Evolutionary conservation across 1,284 basidiomycete species (phyloP).

Genomic region (Cerrena zonata): DNA sequence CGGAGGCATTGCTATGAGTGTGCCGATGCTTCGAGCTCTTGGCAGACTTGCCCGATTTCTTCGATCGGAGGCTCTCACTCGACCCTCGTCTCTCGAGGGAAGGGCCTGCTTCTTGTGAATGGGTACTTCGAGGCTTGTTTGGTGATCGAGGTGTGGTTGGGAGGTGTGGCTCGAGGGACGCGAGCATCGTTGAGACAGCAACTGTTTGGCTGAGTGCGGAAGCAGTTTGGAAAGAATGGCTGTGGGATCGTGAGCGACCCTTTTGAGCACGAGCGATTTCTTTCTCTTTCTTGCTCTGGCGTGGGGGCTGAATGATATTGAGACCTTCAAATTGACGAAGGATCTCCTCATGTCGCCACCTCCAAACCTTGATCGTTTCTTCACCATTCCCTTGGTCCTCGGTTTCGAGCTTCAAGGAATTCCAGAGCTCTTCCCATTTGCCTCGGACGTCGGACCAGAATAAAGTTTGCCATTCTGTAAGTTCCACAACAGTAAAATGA

Average conservation of each 20-base stretch:
- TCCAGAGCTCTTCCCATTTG: constrained; percentile 72
- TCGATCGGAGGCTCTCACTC: constrained; percentile 39
- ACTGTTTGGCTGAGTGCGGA: neutral
- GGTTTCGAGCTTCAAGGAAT: constrained; percentile 67
- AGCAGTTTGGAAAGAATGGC: neutral
- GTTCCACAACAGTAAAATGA: constrained; percentile 39
- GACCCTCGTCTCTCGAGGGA: constrained; percentile 26
- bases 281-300: constrained; percentile 11
- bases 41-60: constrained; percentile 34
- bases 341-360: constrained; percentile 56
- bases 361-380: constrained; percentile 68
- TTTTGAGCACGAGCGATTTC: neutral
- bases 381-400: constrained; percentile 46
- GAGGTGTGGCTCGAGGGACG: neutral
- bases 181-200: neutral
- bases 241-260: neutral
- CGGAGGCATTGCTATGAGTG: constrained; percentile 15
- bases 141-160: neutral
- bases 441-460: constrained; percentile 57
- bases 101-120: neutral
- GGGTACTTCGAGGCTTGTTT: neutral
- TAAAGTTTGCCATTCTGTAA: constrained; percentile 49
- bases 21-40: constrained; percentile 21
- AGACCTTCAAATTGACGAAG: constrained; percentile 44
- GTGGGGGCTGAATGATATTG: constrained; percentile 32